Evolutionary conservation across 257 asterid genomes (phyloP).

Genomic region (Osmanthus fragrans): DNA sequence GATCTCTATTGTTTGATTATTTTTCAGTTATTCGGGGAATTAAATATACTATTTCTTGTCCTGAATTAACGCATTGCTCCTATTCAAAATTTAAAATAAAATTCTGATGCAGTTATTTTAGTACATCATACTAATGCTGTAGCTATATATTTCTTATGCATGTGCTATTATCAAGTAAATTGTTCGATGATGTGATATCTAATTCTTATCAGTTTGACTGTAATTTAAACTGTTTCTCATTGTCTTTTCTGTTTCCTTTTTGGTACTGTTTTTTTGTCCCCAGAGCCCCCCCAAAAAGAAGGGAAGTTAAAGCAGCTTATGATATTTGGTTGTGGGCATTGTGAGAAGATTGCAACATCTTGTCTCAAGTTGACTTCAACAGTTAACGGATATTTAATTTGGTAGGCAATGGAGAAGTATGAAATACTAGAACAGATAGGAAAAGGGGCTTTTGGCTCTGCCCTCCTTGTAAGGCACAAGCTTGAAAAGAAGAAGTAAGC

Average conservation of each 20-base stretch:
- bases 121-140: conserved; percentile 19
- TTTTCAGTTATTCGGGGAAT: background rate
- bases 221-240: conserved; percentile 7
- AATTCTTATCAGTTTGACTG: conserved; percentile 13
- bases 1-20: background rate
- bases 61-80: conserved; percentile 14
- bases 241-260: conserved; percentile 4
- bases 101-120: conserved; percentile 20
- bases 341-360: conserved; percentile 26
- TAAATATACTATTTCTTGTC: background rate
- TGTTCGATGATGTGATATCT: conserved; percentile 10
- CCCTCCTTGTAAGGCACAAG: conserved; percentile 81
- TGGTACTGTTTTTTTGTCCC: background rate
- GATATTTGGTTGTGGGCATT: conserved; percentile 7
- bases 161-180: conserved; percentile 4
- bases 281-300: background rate
- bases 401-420: conserved; percentile 67
- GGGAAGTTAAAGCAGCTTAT: background rate
- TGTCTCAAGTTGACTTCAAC: conserved; percentile 7
- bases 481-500: conserved; percentile 83
- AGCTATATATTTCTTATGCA: conserved; percentile 8
- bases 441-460: conserved; percentile 95
- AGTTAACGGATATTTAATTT: conserved; percentile 20
- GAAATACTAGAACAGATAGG: conserved; percentile 90
- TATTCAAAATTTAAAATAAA: conserved; percentile 14